A percentile compares a stretch with the other conserved stretches of the same genome.
Conservation (phyloP, 768 basidiomycete species). For the Calocera cornea region DNA sequence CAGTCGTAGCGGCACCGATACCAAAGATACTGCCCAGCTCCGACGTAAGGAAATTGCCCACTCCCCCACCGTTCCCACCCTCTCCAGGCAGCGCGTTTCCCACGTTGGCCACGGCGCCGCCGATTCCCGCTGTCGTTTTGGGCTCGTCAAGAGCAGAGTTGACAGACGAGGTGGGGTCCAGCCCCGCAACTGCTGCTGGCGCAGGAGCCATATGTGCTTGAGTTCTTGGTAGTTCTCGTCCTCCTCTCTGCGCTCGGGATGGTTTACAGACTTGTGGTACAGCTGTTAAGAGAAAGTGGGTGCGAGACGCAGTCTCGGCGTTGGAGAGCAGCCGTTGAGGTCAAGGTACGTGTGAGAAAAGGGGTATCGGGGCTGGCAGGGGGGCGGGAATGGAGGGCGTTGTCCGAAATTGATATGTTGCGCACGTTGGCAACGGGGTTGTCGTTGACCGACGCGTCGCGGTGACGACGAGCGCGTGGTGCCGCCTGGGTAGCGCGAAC, state of each 20-base stretch:
- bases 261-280: background rate
- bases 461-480: background rate
- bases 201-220: background rate
- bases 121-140: background rate
- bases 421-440: background rate
- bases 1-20: background rate
- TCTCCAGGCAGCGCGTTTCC: background rate
- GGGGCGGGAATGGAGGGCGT: background rate
- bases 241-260: background rate
- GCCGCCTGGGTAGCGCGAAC: background rate
- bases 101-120: background rate
- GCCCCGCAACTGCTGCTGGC: background rate
- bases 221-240: background rate
- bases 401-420: background rate
- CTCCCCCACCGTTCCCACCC: background rate
- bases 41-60: background rate
- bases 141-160: background rate
- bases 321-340: background rate
- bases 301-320: conserved; percentile 3
- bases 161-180: background rate
- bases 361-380: background rate
- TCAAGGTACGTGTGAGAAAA: background rate
- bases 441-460: conserved; percentile 2
- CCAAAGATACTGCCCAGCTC: background rate
- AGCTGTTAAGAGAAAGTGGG: background rate